Base-by-base conservation (phyloP, 768 basidiomycete genomes). In the Hygrocybe punicea region DNA sequence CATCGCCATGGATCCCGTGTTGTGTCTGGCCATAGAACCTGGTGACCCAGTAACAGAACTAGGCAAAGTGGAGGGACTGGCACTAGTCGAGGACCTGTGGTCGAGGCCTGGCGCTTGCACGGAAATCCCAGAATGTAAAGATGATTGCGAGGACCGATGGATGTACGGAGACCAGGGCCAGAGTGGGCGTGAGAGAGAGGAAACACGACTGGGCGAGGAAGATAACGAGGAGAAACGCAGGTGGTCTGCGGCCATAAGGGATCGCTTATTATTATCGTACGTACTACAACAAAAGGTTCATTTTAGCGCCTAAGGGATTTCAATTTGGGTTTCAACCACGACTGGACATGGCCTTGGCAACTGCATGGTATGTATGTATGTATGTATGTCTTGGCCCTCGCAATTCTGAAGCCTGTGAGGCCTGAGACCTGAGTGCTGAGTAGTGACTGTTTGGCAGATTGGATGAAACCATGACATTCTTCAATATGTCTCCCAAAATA, bases 401-500 rank as follows among this genome's bases (percentile, higher is more conserved):
- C n/a, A n/a, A n/a, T n/a, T n/a, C n/a, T n/a, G n/a, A n/a, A n/a
- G n/a, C n/a, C n/a, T n/a, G n/a, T n/a, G n/a, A n/a, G n/a, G n/a
- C n/a, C n/a, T n/a, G n/a, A n/a, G n/a, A n/a, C n/a, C n/a, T n/a
- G n/a, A n/a, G n/a, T n/a, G n/a, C n/a, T n/a, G n/a, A n/a, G n/a
- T n/a, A n/a, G n/a, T n/a, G n/a, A n/a, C n/a, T n/a, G n/a, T n/a
- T n/a, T n/a, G n/a, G n/a, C n/a, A n/a, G n/a, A n/a, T n/a, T n/a
- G n/a, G 29, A 29, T 29, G 63, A 47, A 69, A 64, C 55, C 77
- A 77, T 59, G 74, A 75, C 76, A 78, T 78, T 40, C 29, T 16
- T 69, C 73, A 93, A 69, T 85, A 92, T 6, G 85, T 87, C 71
- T 90, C 87, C 91, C 91, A 93, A 60, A 87, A 76, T 11, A 81